A percentile compares a stretch with the other conserved stretches of the same genome.
Conservation (phyloP, 1,139 yeast species). For the Yamadazyma buinensis region DNA sequence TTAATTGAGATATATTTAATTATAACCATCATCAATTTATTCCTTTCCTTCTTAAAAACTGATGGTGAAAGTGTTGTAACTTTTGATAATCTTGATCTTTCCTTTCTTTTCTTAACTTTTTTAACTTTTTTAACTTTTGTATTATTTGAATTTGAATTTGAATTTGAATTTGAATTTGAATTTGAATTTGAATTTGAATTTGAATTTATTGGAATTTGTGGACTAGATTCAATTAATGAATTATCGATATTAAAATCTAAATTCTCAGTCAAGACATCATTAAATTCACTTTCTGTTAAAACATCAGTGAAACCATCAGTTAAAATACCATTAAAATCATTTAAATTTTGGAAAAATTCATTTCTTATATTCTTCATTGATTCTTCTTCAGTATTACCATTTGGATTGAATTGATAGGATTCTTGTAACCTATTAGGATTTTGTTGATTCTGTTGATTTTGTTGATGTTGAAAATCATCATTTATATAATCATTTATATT, state of each 20-base stretch:
- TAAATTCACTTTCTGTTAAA: conserved; percentile 3
- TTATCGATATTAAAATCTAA: neutral
- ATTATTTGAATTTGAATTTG: neutral
- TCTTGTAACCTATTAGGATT: too few relatives aligned
- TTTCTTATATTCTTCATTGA: neutral
- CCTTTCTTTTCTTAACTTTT: conserved; percentile 1
- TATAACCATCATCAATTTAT: conserved; percentile 41
- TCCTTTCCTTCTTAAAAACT: conserved; percentile 19
- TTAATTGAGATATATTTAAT: conserved; percentile 45
- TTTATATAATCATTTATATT: conserved; percentile 14
- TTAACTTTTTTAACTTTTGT: neutral
- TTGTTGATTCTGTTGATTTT: too few relatives aligned
- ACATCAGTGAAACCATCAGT: conserved; percentile 4
- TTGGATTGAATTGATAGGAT: too few relatives aligned
- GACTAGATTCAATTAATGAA: neutral
- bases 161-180: neutral
- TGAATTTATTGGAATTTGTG: conserved; percentile 14
- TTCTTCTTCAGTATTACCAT: conserved; percentile 6
- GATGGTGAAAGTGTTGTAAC: conserved; percentile 7
- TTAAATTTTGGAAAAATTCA: too few relatives aligned
- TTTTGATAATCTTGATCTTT: conserved; percentile 6
- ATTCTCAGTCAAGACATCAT: conserved; percentile 1
- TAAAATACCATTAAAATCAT: neutral
- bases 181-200: neutral
- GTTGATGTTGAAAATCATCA: too few relatives aligned